These are phyloP conservation scores for Skeletonema tropicum DNA, from an alignment of 108 stramenopile genomes.

Conservation along the genomic window DNA sequence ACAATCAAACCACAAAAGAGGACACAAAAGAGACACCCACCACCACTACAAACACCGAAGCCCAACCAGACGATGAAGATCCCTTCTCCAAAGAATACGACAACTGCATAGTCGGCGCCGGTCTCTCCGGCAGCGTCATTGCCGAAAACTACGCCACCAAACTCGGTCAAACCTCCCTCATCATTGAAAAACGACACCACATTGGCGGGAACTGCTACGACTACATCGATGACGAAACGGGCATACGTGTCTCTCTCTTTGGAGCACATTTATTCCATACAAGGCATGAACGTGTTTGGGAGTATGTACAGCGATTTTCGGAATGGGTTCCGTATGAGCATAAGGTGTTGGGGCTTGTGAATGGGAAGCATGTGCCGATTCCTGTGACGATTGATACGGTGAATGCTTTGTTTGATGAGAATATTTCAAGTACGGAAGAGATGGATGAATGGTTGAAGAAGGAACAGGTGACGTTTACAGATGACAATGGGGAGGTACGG, in stretches of 20 bases:
- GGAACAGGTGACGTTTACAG: constrained; percentile 51
- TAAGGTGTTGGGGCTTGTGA: constrained; percentile 61
- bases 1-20: neutral
- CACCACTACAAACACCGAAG: neutral
- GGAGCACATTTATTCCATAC: constrained; percentile 87
- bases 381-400: constrained; percentile 89
- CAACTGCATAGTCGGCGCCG: constrained; percentile 79
- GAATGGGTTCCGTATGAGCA: constrained; percentile 82
- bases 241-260: constrained; percentile 60
- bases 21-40: neutral
- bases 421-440: constrained; percentile 59
- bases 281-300: constrained; percentile 66
- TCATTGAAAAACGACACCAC: constrained; percentile 76
- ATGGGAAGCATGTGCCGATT: constrained; percentile 76
- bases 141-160: constrained; percentile 75
- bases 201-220: constrained; percentile 90
- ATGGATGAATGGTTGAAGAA: constrained; percentile 77
- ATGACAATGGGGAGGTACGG: constrained; percentile 29
- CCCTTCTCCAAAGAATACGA: constrained; percentile 57
- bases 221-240: constrained; percentile 68
- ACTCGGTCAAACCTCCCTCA: constrained; percentile 54
- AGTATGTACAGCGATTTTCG: constrained; percentile 66
- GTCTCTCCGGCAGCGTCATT: constrained; percentile 75
- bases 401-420: constrained; percentile 71
- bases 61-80: neutral